phyloP scores from a whole-genome alignment of 257 asterid species.

The Rehmannia glutinosa region DNA sequence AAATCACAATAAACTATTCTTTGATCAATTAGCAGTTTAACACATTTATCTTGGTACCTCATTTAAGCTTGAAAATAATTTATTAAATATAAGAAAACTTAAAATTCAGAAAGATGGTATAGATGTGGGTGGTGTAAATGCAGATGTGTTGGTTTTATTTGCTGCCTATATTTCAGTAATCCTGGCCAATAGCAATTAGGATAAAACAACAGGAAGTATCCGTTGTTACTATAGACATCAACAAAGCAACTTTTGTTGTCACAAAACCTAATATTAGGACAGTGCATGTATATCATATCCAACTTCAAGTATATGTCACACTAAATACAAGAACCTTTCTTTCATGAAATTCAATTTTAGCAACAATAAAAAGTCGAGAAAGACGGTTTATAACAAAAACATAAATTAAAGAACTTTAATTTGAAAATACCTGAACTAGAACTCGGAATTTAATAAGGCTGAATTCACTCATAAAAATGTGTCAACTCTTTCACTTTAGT shows the following conservation, averaged over 20 bases:
- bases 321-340: not conserved
- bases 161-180: not conserved
- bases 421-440: constrained; percentile 66
- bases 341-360: not conserved
- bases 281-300: not conserved
- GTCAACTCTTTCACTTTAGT: constrained; percentile 77
- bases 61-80: not conserved
- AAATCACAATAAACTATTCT: not conserved
- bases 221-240: not conserved
- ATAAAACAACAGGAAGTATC: not conserved
- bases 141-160: not conserved
- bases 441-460: constrained; percentile 78
- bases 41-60: not conserved
- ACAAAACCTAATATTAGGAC: not conserved
- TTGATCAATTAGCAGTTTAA: not conserved
- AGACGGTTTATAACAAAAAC: not conserved
- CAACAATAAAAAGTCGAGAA: not conserved
- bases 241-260: not conserved
- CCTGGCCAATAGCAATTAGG: not conserved
- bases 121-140: not conserved
- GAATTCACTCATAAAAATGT: constrained; percentile 70
- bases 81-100: not conserved
- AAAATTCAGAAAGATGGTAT: not conserved
- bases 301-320: not conserved
- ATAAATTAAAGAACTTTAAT: not conserved